phyloP scores from a whole-genome alignment of 1,139 yeast species.

The Kluyveromyces marxianus region DNA sequence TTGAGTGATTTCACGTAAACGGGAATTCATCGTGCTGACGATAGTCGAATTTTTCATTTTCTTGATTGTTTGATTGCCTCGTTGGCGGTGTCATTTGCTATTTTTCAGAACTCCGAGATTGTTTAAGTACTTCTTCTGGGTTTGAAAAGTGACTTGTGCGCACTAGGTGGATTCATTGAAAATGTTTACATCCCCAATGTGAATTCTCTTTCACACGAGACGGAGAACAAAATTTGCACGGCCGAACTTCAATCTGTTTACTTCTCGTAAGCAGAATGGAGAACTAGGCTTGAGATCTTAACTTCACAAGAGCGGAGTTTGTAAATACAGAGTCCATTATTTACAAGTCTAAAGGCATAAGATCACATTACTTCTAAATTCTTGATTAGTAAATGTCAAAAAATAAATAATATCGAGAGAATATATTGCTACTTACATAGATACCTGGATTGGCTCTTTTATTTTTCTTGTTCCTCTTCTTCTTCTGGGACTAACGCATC shows the following conservation, averaged over 20 bases:
- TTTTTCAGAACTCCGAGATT: background rate
- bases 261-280: background rate
- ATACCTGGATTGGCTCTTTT: background rate
- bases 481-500: constrained; percentile 77
- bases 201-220: constrained; percentile 9
- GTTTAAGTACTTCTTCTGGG: constrained; percentile 5
- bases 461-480: constrained; percentile 18
- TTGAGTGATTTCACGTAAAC: constrained; percentile 6
- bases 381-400: too few species aligned
- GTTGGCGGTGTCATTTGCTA: background rate
- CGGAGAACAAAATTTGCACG: constrained; percentile 7
- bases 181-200: constrained; percentile 4
- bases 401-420: too few species aligned
- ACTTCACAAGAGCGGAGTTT: constrained; percentile 26
- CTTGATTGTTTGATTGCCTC: background rate
- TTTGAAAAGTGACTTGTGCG: background rate
- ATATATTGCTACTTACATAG: too few species aligned
- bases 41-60: background rate
- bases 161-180: constrained; percentile 1
- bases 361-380: constrained; percentile 14
- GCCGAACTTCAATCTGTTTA: background rate
- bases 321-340: constrained; percentile 23
- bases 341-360: constrained; percentile 31
- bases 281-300: constrained; percentile 8
- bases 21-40: background rate